Conservation (phyloP, 495 filamentous ascomycete species). For the Trichoderma virens region DNA sequence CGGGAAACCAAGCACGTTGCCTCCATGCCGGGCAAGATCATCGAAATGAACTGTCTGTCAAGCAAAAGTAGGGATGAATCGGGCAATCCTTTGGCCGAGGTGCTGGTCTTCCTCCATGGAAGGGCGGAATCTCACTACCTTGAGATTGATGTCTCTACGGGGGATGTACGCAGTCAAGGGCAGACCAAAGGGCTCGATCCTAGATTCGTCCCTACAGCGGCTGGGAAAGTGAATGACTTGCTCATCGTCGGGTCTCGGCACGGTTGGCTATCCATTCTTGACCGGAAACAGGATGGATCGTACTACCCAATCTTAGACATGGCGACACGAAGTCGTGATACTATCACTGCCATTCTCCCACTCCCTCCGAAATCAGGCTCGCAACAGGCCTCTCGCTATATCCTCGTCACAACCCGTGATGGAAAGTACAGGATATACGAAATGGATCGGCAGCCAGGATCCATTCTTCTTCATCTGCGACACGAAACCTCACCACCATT, state of each 20-base stretch:
- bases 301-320: constrained; percentile 19
- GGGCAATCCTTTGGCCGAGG: constrained; percentile 11
- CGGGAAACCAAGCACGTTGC: constrained; percentile 21
- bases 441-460: constrained; percentile 13
- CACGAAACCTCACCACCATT: constrained; percentile 49
- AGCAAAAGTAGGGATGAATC: not conserved
- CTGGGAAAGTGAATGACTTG: not conserved
- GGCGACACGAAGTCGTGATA: constrained; percentile 34
- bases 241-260: constrained; percentile 9
- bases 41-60: constrained; percentile 33
- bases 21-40: constrained; percentile 42
- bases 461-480: constrained; percentile 20
- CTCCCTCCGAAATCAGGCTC: constrained; percentile 20
- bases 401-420: constrained; percentile 68
- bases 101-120: constrained; percentile 20
- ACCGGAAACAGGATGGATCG: constrained; percentile 15
- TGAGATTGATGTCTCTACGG: not conserved
- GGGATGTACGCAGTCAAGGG: not conserved
- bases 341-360: constrained; percentile 57
- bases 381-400: constrained; percentile 21
- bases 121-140: constrained; percentile 15
- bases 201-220: constrained; percentile 7
- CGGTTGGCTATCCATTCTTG: constrained; percentile 14
- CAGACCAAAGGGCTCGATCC: constrained; percentile 3
- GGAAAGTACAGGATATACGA: constrained; percentile 59